These are phyloP conservation scores for Leccinum incarnatum DNA, from an alignment of 768 basidiomycete genomes.

Conservation along the genomic window DNA sequence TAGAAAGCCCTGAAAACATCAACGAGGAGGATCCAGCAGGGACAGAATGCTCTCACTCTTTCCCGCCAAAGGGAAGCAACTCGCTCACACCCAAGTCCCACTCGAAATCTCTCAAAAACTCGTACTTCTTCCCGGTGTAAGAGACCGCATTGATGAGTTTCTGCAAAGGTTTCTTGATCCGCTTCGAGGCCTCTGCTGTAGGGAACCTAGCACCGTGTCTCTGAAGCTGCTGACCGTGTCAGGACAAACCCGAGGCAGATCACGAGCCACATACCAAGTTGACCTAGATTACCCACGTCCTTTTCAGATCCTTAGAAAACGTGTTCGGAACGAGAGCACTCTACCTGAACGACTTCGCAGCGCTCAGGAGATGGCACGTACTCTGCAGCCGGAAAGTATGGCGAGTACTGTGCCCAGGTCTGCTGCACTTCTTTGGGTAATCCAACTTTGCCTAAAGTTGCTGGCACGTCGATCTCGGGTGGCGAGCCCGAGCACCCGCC, in stretches of 20 bases:
- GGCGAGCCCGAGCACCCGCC: neutral
- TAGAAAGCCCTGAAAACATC: slow-evolving; percentile 40
- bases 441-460: neutral
- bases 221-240: slow-evolving; percentile 52
- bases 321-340: neutral
- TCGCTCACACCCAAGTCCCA: slow-evolving; percentile 58
- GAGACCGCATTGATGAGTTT: slow-evolving; percentile 51
- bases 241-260: neutral
- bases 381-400: slow-evolving; percentile 47
- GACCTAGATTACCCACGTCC: slow-evolving; percentile 13
- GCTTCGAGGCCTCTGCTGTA: slow-evolving; percentile 44
- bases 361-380: slow-evolving; percentile 46
- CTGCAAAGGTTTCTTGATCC: slow-evolving; percentile 46
- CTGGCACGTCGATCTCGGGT: neutral
- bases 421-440: slow-evolving; percentile 26
- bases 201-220: slow-evolving; percentile 81
- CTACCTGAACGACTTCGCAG: slow-evolving; percentile 59
- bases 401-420: slow-evolving; percentile 62
- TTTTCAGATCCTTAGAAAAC: neutral
- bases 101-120: slow-evolving; percentile 57
- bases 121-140: slow-evolving; percentile 44
- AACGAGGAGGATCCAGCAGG: neutral
- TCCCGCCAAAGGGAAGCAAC: slow-evolving; percentile 65
- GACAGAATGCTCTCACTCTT: slow-evolving; percentile 45
- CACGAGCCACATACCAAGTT: slow-evolving; percentile 26